Evolutionary conservation across 306 rosid species (phyloP).

Genomic region (Vigna nakashimae): DNA sequence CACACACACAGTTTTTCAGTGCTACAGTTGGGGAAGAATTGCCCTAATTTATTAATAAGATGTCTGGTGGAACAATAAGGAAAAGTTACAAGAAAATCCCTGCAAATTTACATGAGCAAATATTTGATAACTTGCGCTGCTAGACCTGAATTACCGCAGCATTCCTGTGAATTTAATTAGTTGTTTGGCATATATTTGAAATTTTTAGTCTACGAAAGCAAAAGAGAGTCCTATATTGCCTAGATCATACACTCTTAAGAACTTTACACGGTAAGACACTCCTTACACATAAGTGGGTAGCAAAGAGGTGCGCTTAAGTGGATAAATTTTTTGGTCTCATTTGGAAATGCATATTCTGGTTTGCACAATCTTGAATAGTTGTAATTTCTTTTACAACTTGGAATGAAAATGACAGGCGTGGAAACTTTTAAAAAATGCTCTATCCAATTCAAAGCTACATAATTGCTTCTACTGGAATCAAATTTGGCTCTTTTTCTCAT

Average conservation of each 20-base stretch:
- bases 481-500: too few relatives aligned
- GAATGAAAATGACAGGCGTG: not conserved
- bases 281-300: too few relatives aligned
- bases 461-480: not conserved
- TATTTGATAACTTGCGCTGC: not conserved
- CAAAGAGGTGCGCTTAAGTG: too few relatives aligned
- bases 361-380: too few relatives aligned
- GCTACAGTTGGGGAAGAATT: not conserved
- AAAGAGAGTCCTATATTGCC: too few relatives aligned
- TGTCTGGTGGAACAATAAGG: not conserved
- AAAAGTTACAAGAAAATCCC: not conserved
- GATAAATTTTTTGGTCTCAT: too few relatives aligned
- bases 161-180: not conserved
- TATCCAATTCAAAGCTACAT: not conserved
- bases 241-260: too few relatives aligned
- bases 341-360: too few relatives aligned
- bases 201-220: too few relatives aligned
- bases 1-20: not conserved
- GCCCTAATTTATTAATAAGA: not conserved
- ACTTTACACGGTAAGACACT: too few relatives aligned
- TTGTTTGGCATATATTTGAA: too few relatives aligned
- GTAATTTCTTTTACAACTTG: not conserved
- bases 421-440: not conserved
- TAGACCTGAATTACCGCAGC: constrained; percentile 11
- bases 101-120: constrained; percentile 4